A percentile compares a stretch with the other conserved stretches of the same genome.
Conservation (phyloP, 495 filamentous ascomycete species). For the Neurospora pannonica region DNA sequence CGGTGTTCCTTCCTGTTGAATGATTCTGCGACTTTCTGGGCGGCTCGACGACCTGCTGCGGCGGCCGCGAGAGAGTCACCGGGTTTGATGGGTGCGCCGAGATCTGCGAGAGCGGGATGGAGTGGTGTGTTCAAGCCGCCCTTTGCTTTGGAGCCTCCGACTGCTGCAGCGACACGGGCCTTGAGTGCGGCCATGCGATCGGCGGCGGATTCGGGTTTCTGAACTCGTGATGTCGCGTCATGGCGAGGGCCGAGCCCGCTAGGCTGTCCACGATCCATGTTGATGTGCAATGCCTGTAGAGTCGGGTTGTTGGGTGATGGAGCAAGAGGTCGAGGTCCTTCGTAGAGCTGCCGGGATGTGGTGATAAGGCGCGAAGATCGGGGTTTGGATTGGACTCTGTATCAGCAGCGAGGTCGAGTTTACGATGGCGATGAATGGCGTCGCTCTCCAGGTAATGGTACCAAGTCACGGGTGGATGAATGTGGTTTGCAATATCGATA, state of each 20-base stretch:
- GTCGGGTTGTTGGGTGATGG: neutral
- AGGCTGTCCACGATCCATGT: conserved; percentile 33
- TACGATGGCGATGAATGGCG: no score
- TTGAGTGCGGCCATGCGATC: conserved; percentile 59
- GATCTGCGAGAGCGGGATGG: conserved; percentile 79
- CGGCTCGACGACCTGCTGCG: conserved; percentile 17
- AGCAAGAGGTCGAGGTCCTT: neutral
- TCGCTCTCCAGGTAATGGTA: neutral
- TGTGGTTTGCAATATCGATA: neutral
- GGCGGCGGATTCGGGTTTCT: conserved; percentile 45
- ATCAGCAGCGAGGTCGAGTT: neutral
- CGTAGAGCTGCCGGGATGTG: neutral
- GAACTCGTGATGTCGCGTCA: conserved; percentile 39
- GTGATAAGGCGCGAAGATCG: neutral
- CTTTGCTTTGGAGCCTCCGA: conserved; percentile 47
- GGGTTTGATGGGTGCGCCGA: conserved; percentile 49
- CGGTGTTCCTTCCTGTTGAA: conserved; percentile 17
- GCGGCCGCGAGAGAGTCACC: conserved; percentile 17
- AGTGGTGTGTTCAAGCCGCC: conserved; percentile 84
- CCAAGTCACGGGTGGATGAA: neutral
- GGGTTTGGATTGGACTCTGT: neutral
- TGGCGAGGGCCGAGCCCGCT: conserved; percentile 44
- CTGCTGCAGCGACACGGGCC: conserved; percentile 70
- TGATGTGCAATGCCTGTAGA: neutral
- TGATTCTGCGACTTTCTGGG: conserved; percentile 8